Base-by-base conservation (phyloP, 2,329 filamentous ascomycete species). In the Chaetomium sp. region DNA sequence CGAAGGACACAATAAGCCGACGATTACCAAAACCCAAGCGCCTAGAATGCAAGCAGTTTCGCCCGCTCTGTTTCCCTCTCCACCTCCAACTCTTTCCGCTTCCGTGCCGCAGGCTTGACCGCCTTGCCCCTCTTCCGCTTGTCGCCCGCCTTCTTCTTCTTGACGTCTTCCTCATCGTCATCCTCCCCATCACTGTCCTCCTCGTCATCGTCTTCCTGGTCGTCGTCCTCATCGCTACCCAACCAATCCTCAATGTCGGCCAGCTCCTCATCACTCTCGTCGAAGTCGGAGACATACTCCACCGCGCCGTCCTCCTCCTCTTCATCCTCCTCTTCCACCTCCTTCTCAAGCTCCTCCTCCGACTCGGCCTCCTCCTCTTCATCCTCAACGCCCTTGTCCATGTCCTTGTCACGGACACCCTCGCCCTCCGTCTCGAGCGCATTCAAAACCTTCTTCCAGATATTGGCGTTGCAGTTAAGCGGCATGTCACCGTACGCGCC, bases 391-490 rank as follows among this genome's bases (percentile, higher is more conserved):
- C 91, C 92, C 64, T 91, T 85, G 69, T 96, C 92, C 70, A 94
- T 72, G 70, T 97, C 92, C 74, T 91, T 84, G 70, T 96, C 92
- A 53, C 89, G 79, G 61, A 82, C 78, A 45, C 87, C 92, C 66
- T 95, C 85, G 57, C 92, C 91, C 65, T 87, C 87, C 64, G 88
- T 82, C 79, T 99, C 94, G 72, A 99, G 79, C 3, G 90, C 90
- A 59, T 86, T 85, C 64, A 99, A 83, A 6, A 99, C 94, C 80
- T 91, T 95, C 81, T 95, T 95, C 94, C 94, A 99, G 59, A 99
- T 90, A 11, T 82, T 80, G 71, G 96, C 91, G 71, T 95, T 94
- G 51, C 96, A 91, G 69, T 99, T 99, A 62, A 99, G 78, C 43
- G 94, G 94, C 69, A 89, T 84, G 66, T 97, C 91, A 53, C 94